Evolutionary conservation across 768 basidiomycete genomes (phyloP).

Genomic region (Lactarius indigo): DNA sequence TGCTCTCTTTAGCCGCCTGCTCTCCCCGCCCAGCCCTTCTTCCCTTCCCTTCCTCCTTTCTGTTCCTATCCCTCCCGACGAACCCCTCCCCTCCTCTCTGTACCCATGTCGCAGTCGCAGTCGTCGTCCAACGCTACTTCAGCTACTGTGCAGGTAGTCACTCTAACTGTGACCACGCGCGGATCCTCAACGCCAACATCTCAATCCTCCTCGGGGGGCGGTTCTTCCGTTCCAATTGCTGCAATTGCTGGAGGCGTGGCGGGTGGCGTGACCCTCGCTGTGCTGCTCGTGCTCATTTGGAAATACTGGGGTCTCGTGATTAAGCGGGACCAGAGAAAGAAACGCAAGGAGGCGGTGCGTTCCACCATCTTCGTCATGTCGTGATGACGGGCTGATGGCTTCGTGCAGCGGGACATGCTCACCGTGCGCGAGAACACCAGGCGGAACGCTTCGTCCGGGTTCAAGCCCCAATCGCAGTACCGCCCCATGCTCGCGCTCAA

Average conservation of each 20-base stretch:
- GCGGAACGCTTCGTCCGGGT: constrained; percentile 35
- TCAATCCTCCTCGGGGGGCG: constrained; percentile 1
- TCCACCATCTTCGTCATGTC: neutral
- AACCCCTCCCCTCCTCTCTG: neutral
- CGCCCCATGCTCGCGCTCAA: constrained; percentile 10
- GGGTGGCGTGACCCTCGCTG: constrained; percentile 46
- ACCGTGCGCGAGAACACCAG: constrained; percentile 40
- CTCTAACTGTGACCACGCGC: constrained; percentile 4
- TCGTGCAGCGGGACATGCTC: constrained; percentile 29
- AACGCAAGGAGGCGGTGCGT: constrained; percentile 34
- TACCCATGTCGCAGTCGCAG: neutral
- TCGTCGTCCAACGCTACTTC: neutral
- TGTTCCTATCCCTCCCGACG: constrained; percentile 1
- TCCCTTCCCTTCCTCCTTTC: neutral
- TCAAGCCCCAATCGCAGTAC: constrained; percentile 17
- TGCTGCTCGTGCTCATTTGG: constrained; percentile 44
- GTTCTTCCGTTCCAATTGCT: constrained; percentile 38
- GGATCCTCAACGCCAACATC: neutral
- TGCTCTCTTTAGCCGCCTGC: neutral
- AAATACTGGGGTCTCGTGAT: constrained; percentile 44
- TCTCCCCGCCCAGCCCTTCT: constrained; percentile 2
- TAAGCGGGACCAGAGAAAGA: constrained; percentile 35
- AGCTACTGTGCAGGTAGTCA: constrained; percentile 7
- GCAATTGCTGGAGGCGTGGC: constrained; percentile 50
- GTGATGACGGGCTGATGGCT: neutral